Percentiles rank a stretch among this genome's conserved stretches.
Conservation (phyloP, 345 rosid genomes). For the Salix purpurea region DNA sequence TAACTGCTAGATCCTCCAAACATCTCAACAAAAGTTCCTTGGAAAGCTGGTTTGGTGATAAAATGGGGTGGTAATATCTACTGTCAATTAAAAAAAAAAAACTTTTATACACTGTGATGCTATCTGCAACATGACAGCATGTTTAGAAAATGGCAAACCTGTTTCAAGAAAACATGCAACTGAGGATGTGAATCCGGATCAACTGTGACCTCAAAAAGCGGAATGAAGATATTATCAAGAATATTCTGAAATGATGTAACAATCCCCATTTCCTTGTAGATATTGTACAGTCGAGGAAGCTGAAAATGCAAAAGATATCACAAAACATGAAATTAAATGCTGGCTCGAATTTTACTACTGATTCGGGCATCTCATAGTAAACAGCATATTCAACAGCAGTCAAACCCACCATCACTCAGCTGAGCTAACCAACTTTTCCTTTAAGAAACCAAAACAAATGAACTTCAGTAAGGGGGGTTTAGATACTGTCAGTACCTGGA, state of each 20-base stretch:
- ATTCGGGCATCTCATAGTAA: not conserved
- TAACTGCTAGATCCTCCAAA: not conserved
- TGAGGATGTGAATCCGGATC: slow-evolving; percentile 99
- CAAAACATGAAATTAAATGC: not conserved
- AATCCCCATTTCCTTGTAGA: slow-evolving; percentile 99
- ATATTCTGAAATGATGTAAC: slow-evolving; percentile 99
- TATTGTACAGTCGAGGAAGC: slow-evolving; percentile 93
- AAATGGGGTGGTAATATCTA: not conserved
- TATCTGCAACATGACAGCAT: not conserved
- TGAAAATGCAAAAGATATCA: slow-evolving; percentile 20
- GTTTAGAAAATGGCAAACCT: slow-evolving; percentile 44
- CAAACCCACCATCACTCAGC: not conserved
- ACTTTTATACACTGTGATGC: not conserved
- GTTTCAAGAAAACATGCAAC: slow-evolving; percentile 91
- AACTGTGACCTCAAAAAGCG: slow-evolving; percentile 91
- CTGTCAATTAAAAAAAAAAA: not conserved
- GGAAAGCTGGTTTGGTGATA: not conserved
- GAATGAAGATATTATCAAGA: slow-evolving; percentile 94
- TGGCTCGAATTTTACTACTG: not conserved
- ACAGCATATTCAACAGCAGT: not conserved
- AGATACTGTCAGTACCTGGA: slow-evolving; percentile 58
- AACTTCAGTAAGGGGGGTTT: not conserved
- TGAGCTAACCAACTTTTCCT: not conserved
- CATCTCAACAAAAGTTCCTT: not conserved
- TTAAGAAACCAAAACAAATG: not conserved